Conservation (phyloP, 176 grass and related monocot genomes). For the Miscanthus lutarioriparius region DNA sequence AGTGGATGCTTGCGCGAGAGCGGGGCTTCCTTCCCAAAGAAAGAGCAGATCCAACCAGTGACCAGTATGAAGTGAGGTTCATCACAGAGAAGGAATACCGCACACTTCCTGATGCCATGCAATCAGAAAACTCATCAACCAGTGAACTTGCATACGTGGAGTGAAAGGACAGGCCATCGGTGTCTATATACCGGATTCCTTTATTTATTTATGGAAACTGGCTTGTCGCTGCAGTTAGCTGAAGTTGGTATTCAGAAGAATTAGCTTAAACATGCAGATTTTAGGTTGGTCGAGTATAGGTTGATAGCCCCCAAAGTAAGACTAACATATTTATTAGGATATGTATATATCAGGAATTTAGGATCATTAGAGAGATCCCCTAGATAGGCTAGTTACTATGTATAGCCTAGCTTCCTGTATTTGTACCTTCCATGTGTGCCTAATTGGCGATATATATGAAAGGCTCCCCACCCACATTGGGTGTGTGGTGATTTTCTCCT, state of each 20-base stretch:
- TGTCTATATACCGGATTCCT: not conserved
- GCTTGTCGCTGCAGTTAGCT: not conserved
- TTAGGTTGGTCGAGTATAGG: constrained; percentile 31
- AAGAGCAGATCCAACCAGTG: constrained; percentile 20
- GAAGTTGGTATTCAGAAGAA: constrained; percentile 17
- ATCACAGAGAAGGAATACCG: constrained; percentile 66
- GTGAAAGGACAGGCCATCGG: constrained; percentile 9
- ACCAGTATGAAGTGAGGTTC: constrained; percentile 35
- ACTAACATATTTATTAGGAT: no score
- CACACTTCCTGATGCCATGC: constrained; percentile 30
- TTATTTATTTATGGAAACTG: not conserved
- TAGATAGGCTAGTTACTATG: no score
- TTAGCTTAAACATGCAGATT: constrained; percentile 25
- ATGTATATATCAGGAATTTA: no score
- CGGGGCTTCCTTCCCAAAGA: constrained; percentile 58
- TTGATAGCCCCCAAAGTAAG: constrained; percentile 24
- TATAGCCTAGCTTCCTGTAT: no score
- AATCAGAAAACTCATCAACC: not conserved
- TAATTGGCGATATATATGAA: no score
- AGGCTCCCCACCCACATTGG: no score
- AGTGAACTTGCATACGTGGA: constrained; percentile 31
- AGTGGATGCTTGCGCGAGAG: constrained; percentile 58
- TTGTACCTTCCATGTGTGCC: no score
- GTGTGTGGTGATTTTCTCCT: no score
- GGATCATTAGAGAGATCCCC: no score